These are phyloP conservation scores for Talaromyces pinophilus DNA, from an alignment of 2,329 filamentous ascomycete genomes.

Conservation along the genomic window DNA sequence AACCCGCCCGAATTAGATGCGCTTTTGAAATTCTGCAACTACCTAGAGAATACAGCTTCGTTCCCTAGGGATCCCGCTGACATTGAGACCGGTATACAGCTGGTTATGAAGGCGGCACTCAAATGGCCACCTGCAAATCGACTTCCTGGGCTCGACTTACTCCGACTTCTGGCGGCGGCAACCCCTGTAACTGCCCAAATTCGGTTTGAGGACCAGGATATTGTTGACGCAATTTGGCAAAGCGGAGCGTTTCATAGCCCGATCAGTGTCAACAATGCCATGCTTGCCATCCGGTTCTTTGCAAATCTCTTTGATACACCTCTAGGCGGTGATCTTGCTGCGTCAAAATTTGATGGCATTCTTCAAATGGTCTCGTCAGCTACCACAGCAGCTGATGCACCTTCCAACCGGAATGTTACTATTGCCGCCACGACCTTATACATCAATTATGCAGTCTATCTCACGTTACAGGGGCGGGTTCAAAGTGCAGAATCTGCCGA, in stretches of 20 bases:
- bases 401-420: conserved; percentile 73
- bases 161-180: conserved; percentile 76
- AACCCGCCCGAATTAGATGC: conserved; percentile 69
- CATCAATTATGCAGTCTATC: conserved; percentile 80
- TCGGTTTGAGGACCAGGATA: conserved; percentile 54
- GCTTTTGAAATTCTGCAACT: conserved; percentile 62
- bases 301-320: conserved; percentile 80
- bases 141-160: conserved; percentile 79
- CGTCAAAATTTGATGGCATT: conserved; percentile 60
- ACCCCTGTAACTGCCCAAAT: conserved; percentile 66
- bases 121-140: conserved; percentile 79
- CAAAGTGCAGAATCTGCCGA: conserved; percentile 47
- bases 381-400: conserved; percentile 53
- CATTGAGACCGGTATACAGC: conserved; percentile 57
- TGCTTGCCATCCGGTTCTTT: conserved; percentile 80
- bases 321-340: conserved; percentile 67
- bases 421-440: conserved; percentile 79
- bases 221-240: conserved; percentile 62
- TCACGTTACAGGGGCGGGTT: conserved; percentile 52
- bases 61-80: conserved; percentile 48
- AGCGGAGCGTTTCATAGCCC: conserved; percentile 61
- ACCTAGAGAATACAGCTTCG: conserved; percentile 56
- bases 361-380: conserved; percentile 65
- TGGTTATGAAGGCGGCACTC: conserved; percentile 71
- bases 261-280: conserved; percentile 74